Percentiles rank a stretch among this genome's conserved stretches.
Evolutionary conservation across 257 asterid species (phyloP).

Genomic region (Solanum etuberosum): DNA sequence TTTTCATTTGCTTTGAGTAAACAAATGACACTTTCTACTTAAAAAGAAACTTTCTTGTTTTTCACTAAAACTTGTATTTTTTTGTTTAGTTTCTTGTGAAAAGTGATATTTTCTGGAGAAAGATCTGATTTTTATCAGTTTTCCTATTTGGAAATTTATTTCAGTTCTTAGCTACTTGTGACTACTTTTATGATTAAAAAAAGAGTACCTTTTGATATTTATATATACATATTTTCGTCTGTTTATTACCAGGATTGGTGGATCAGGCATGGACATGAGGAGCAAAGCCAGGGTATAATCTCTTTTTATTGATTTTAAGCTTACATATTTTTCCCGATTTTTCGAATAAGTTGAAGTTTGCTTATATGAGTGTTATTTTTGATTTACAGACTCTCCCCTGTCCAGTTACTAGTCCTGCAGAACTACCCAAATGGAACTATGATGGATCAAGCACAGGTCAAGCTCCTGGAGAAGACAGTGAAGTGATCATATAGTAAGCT

Average conservation of each 20-base stretch:
- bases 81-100: background rate
- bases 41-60: background rate
- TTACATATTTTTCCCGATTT: background rate
- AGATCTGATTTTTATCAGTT: background rate
- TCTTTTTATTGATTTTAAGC: background rate
- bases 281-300: slow-evolving; percentile 85
- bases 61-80: background rate
- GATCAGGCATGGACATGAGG: slow-evolving; percentile 85
- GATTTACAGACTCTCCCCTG: slow-evolving; percentile 54
- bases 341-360: background rate
- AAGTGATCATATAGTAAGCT: slow-evolving; percentile 81
- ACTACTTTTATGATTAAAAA: background rate
- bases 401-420: slow-evolving; percentile 50
- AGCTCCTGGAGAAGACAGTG: slow-evolving; percentile 94
- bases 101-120: background rate
- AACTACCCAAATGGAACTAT: slow-evolving; percentile 91
- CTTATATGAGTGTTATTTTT: background rate
- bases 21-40: background rate
- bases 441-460: slow-evolving; percentile 96
- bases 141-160: background rate
- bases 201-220: background rate
- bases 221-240: background rate
- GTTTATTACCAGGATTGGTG: slow-evolving; percentile 61
- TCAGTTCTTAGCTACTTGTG: background rate
- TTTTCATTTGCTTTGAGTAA: background rate